Evolutionary conservation across 108 stramenopile species (phyloP), one percentile per base, ranked within the genome.

Genomic region (Cyclotella choctawhatcheeana): DNA sequence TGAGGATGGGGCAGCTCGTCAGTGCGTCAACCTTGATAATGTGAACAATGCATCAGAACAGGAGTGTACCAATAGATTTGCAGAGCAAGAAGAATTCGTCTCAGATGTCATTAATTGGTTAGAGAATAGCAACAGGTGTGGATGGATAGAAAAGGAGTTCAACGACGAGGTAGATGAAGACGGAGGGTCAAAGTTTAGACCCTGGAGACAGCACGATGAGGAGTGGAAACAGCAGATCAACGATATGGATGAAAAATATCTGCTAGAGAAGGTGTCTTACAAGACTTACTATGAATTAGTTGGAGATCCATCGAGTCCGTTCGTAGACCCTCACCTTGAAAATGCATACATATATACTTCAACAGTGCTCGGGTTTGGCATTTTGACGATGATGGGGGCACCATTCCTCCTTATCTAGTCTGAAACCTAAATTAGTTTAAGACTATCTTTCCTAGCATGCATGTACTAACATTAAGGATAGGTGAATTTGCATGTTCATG

Each of bases 81-180:
- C 5, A 14, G 20, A n/a, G 2, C 29, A 27, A 56, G 55, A 56
- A 6, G 55, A 31, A 31, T 56, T 56, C n/a, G n/a, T 30, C 2
- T 30, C 55, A 30, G 55, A 56, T 31, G n/a, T 56, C 12, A 56
- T 56, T 8, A 56, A 56, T 30, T 56, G 55, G 55, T 31, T 56
- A 30, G 55, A 56, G 30, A 56, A 56, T 31, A 56, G n/a, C 8
- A 56, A 56, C n/a, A 56, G 55, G 31, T 56, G 55, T 31, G n/a
- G 55, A 56, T 56, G 55, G 55, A n/a, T 30, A 10, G 55, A 56
- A 31, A 31, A 56, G 55, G 29, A 56, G 30, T 1, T 5, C 14
- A 12, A 56, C 31, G 55, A 30, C 16, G 55, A 56, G 16, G 29
- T 31, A 29, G 30, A 56, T 12, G 55, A 56, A 56, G 55, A 56